A percentile compares a stretch with the other conserved stretches of the same genome.
phyloP scores from a whole-genome alignment of 805 yeast species.

The Metschnikowia gelsemii region DNA sequence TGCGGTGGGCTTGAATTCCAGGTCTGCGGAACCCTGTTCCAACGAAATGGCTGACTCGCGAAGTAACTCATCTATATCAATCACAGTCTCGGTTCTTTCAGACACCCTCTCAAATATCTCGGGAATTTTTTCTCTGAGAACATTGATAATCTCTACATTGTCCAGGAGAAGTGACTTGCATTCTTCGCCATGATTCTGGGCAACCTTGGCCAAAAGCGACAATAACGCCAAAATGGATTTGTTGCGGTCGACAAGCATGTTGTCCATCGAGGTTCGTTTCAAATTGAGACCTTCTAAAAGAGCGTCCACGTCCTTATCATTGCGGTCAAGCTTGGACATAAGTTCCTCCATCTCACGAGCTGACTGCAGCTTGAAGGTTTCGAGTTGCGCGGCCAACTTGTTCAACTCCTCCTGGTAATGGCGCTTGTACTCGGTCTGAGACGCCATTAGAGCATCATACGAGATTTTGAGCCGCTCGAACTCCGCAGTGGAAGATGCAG shows the following conservation, averaged over 20 bases:
- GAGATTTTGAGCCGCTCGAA: conserved; percentile 55
- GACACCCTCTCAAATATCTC: conserved; percentile 33
- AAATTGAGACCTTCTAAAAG: conserved; percentile 48
- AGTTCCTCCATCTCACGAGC: conserved; percentile 37
- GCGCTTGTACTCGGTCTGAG: conserved; percentile 52
- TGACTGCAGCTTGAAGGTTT: conserved; percentile 36
- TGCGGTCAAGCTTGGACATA: conserved; percentile 36
- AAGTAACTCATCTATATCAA: conserved; percentile 37
- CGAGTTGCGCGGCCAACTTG: conserved; percentile 37
- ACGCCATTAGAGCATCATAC: conserved; percentile 54
- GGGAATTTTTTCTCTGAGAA: conserved; percentile 37
- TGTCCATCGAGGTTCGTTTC: conserved; percentile 50
- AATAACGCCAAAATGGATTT: conserved; percentile 43
- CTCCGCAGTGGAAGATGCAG: conserved; percentile 48
- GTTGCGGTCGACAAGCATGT: conserved; percentile 48
- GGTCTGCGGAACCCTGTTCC: conserved; percentile 12
- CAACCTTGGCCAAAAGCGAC: conserved; percentile 41
- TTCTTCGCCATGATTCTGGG: conserved; percentile 51
- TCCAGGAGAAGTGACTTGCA: conserved; percentile 45
- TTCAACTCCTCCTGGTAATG: conserved; percentile 47
- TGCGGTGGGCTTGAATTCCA: conserved; percentile 4
- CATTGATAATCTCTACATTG: conserved; percentile 45
- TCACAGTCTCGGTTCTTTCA: conserved; percentile 27
- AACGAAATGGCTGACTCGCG: conserved; percentile 34
- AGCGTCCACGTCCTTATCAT: conserved; percentile 51